Conservation (phyloP, 768 basidiomycete species). For the Gymnopilus junonius region DNA sequence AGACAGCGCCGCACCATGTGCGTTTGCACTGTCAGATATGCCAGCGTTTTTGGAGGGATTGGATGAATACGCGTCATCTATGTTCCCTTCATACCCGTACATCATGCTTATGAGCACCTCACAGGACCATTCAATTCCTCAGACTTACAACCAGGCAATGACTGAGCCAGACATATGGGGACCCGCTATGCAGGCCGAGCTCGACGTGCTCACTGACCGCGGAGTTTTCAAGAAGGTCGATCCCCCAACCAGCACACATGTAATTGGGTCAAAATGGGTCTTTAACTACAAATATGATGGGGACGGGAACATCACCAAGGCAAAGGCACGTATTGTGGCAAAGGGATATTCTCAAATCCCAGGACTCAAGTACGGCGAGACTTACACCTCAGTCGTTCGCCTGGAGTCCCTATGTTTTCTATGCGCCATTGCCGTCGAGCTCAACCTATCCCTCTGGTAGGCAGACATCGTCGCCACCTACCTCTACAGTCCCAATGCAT, state of each 20-base stretch:
- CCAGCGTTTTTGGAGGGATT: not conserved
- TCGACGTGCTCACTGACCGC: not conserved
- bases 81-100: not conserved
- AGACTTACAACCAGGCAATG: not conserved
- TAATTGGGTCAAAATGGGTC: conserved; percentile 9
- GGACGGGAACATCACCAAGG: conserved; percentile 25
- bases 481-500: not conserved
- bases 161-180: not conserved
- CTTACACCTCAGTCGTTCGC: conserved; percentile 11
- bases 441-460: not conserved
- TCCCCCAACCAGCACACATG: no score
- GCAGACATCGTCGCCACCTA: not conserved
- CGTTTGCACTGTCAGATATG: not conserved
- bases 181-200: conserved; percentile 5
- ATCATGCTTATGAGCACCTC: not conserved
- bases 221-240: not conserved
- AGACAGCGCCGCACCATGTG: not conserved
- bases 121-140: not conserved
- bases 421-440: not conserved
- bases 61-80: not conserved
- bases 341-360: conserved; percentile 40
- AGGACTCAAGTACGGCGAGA: conserved; percentile 33
- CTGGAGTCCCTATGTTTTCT: not conserved
- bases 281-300: conserved; percentile 29
- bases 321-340: conserved; percentile 46